Evolutionary conservation across 768 basidiomycete genomes (phyloP).

Genomic region (Boletellus ananas): DNA sequence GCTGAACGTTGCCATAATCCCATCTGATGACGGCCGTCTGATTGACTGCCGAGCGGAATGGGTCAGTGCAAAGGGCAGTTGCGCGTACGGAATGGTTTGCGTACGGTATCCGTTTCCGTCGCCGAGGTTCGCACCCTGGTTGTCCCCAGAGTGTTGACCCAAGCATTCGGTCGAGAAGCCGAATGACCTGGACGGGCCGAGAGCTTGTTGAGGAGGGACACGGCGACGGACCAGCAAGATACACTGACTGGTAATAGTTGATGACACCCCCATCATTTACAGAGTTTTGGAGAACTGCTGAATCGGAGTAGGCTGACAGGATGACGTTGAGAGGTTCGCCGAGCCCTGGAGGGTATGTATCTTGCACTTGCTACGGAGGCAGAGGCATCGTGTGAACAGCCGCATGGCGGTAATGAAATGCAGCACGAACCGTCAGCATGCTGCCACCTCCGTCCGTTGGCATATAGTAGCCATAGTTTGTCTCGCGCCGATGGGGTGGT

Average conservation of each 20-base stretch:
- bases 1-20: constrained; percentile 73
- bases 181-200: constrained; percentile 45
- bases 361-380: constrained; percentile 42
- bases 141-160: constrained; percentile 68
- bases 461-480: constrained; percentile 52
- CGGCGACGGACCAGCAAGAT: not conserved
- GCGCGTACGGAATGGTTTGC: constrained; percentile 26
- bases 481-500: constrained; percentile 18
- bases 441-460: constrained; percentile 57
- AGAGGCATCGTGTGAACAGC: not conserved
- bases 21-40: constrained; percentile 82
- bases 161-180: constrained; percentile 77
- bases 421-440: constrained; percentile 61
- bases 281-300: constrained; percentile 58
- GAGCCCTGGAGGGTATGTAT: constrained; percentile 65
- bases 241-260: constrained; percentile 76
- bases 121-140: constrained; percentile 75
- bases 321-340: constrained; percentile 88
- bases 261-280: constrained; percentile 65
- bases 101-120: constrained; percentile 73
- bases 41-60: constrained; percentile 48
- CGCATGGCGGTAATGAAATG: not conserved
- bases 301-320: constrained; percentile 71
- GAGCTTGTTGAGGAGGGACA: not conserved
- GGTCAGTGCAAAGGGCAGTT: not conserved